Evolutionary conservation across 2,329 filamentous ascomycete genomes (phyloP), one percentile per base, ranked within the genome.

Genomic region (Scolecobasidium constrictum): DNA sequence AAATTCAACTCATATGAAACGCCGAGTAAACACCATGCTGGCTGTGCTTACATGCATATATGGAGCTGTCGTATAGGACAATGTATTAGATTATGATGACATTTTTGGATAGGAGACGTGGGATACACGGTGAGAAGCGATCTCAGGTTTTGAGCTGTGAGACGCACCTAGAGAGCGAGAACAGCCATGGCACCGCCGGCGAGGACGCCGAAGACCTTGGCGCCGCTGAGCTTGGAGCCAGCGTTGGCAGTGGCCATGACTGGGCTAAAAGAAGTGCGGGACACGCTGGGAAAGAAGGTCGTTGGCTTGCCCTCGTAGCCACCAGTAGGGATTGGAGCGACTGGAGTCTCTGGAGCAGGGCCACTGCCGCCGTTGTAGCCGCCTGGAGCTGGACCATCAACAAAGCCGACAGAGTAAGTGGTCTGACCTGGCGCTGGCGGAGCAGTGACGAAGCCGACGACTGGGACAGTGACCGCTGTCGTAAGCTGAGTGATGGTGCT

Each of bases 381-480:
- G 21, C 16, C 42, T 16, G 46, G 23, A 31, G 44, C 41, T 21
- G 47, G 38, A 37, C 47, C 50, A 5, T 39, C 40, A 15, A 45
- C 50, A 11, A 56, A 45, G 17, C 52, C 53, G 28, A 51, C 46
- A 33, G 45, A 43, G 20, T 47, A 51, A 21, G 52, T 45, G 23
- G 47, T 47, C 17, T 46, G 51, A 17, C 50, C 38, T 5, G 42
- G 46, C n/a, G 46, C 48, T 40, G 53, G 40, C 5, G 55, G 56
- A 3, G 47, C 45, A 22, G 55, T 58, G 35, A 51, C 52, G 50
- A 60, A 58, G 19, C 48, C 42, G 28, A 59, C 55, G 40, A 58
- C 56, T 0, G 61, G 61, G 13, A 64, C 58, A 9, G 59, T 62
- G 35, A 63, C 51, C 21, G 56, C 58, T 2, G 55, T 63, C 40